Base-by-base conservation (phyloP, 768 basidiomycete species). In the Paxillus involutus region DNA sequence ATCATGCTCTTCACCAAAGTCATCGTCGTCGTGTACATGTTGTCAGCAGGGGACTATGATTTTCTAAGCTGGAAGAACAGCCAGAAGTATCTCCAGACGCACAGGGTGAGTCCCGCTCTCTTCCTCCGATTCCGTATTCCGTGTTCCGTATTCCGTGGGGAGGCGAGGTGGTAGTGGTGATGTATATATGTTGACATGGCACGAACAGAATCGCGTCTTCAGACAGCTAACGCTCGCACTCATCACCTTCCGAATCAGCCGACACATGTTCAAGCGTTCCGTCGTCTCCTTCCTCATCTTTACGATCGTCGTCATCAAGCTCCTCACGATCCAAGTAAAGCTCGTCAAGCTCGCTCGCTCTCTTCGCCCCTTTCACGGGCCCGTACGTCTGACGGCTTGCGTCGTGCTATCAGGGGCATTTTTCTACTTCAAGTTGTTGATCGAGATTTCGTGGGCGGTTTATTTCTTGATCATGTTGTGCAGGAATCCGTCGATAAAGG, bases 211-310 rank as follows among this genome's bases (percentile, higher is more conserved):
- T 24, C 60, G 51, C 44, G 56, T 68, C 39, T 52, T 63, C 26
- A 59, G 56, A 30, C 67, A 61, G 12, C 63, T 68, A 35, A 62
- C 59, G 35, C 49, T 68, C 36, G 61, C 65, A 0, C 7, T 67
- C 39, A 47, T 68, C 58, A 68, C 67, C 37, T 64, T 69, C 35
- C 67, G 61, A n/a, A n/a, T 65, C 43, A 53, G 67, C 53, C 54
- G 53, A 49, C 59, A 64, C 46, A 64, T 69, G 59, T 48, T 67
- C 49, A 69, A 61, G 52, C 67, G 63, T 50, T 69, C 67, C 49
- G 57, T 69, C 36, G 51, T 67, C 41, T 57, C 63, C 36, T 65
- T 67, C 47, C 55, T 68, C 59, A 63, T 68, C 56, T 67, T 69
- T 35, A 51, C 67, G 47, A 65, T 68, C 63, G 55, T 68, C 55